Percentiles rank a stretch among this genome's conserved stretches.
Evolutionary conservation across 345 rosid species (phyloP).

Genomic region (Eucalyptus melliodora): DNA sequence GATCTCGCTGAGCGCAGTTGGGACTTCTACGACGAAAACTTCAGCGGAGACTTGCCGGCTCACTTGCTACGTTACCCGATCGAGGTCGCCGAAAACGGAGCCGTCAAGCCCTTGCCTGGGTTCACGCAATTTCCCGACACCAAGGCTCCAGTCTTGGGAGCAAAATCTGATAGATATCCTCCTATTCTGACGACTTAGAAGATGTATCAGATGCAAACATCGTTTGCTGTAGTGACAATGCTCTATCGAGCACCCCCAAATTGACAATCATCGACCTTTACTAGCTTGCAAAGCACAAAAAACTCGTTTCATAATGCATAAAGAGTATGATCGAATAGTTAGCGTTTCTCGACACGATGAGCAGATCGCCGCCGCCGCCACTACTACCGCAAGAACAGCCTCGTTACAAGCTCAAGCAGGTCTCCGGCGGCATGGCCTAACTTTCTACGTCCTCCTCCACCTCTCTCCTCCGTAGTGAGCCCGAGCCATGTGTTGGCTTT

Average conservation of each 20-base stretch:
- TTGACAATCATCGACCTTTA: neutral
- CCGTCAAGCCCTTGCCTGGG: constrained; percentile 19
- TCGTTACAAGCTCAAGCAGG: neutral
- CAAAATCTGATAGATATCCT: constrained; percentile 27
- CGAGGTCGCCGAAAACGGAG: constrained; percentile 18
- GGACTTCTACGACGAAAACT: neutral
- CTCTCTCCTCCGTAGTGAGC: neutral
- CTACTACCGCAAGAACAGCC: neutral
- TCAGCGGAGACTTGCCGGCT: constrained; percentile 11
- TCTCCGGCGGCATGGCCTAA: neutral
- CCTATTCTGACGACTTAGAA: constrained; percentile 52
- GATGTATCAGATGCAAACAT: neutral
- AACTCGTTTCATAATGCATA: neutral
- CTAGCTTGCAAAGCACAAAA: neutral
- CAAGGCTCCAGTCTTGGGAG: constrained; percentile 46
- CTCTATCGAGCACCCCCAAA: neutral
- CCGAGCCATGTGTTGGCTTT: neutral
- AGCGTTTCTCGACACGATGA: neutral
- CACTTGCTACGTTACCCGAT: constrained; percentile 67
- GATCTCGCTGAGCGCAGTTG: constrained; percentile 19
- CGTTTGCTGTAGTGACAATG: neutral
- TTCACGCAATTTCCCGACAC: constrained; percentile 57
- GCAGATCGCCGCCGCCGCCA: neutral
- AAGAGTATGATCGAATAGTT: no score
- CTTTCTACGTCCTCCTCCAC: neutral